These are phyloP conservation scores for Kazachstania sp. DNA, from an alignment of 1,139 yeast species.

Conservation along the genomic window DNA sequence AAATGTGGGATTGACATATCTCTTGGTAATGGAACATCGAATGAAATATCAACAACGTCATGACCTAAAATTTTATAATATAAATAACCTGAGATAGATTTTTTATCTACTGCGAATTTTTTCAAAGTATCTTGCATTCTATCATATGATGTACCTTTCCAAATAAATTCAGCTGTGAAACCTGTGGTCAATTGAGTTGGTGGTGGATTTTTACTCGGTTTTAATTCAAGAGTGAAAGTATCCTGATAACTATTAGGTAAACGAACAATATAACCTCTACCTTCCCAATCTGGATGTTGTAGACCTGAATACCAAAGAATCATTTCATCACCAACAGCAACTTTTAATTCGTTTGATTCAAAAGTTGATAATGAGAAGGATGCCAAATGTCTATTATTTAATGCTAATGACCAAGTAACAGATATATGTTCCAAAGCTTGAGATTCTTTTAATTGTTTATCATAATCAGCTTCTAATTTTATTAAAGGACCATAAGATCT, in stretches of 20 bases:
- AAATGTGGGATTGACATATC: constrained; percentile 58
- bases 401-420: constrained; percentile 67
- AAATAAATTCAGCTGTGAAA: constrained; percentile 79
- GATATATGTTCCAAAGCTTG: constrained; percentile 68
- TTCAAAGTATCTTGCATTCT: constrained; percentile 78
- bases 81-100: constrained; percentile 67
- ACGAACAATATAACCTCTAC: constrained; percentile 61
- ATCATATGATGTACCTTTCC: constrained; percentile 79
- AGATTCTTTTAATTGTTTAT: constrained; percentile 64
- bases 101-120: constrained; percentile 60
- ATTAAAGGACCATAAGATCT: constrained; percentile 78
- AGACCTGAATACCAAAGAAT: constrained; percentile 50
- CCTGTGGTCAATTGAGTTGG: constrained; percentile 52
- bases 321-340: constrained; percentile 85
- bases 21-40: constrained; percentile 52
- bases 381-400: constrained; percentile 59
- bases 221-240: constrained; percentile 65
- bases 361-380: constrained; percentile 60
- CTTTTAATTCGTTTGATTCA: constrained; percentile 58
- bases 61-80: constrained; percentile 80
- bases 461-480: constrained; percentile 73
- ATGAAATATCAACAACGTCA: constrained; percentile 57
- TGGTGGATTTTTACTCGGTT: constrained; percentile 31
- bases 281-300: constrained; percentile 54
- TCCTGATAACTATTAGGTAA: constrained; percentile 64